phyloP scores from a whole-genome alignment of 2,329 filamentous ascomycete species.

The Colletotrichum scovillei region DNA sequence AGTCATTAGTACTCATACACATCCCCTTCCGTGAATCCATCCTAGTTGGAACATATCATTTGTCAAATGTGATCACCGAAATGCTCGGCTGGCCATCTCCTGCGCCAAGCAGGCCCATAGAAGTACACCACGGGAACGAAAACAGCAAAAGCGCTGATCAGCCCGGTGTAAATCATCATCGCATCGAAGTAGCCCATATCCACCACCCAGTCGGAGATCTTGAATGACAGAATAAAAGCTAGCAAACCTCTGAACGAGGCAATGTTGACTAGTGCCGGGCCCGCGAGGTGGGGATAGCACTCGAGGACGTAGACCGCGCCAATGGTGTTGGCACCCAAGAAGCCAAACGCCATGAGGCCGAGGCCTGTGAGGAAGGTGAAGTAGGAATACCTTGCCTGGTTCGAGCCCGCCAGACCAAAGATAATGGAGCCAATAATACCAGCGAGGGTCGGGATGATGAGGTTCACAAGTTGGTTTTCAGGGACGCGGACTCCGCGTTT shows the following conservation, averaged over 20 bases:
- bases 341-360: conserved; percentile 43
- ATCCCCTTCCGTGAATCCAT: not conserved
- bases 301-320: conserved; percentile 46
- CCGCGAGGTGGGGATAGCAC: conserved; percentile 43
- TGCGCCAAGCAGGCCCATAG: conserved; percentile 27
- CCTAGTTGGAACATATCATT: not conserved
- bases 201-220: conserved; percentile 42
- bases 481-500: conserved; percentile 43
- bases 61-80: conserved; percentile 36
- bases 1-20: too few species aligned
- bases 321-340: conserved; percentile 42
- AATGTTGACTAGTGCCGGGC: conserved; percentile 47
- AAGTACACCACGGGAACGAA: conserved; percentile 43
- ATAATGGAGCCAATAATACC: conserved; percentile 44
- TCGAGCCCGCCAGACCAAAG: conserved; percentile 44
- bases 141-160: conserved; percentile 43
- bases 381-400: conserved; percentile 40
- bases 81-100: conserved; percentile 20
- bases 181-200: conserved; percentile 41
- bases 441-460: conserved; percentile 43
- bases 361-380: conserved; percentile 40
- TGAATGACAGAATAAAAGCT: conserved; percentile 43
- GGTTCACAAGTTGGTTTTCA: conserved; percentile 46
- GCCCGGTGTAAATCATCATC: conserved; percentile 45
- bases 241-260: conserved; percentile 44